Conservation (phyloP, 1,284 basidiomycete genomes). For the Pseudozyma sp. region DNA sequence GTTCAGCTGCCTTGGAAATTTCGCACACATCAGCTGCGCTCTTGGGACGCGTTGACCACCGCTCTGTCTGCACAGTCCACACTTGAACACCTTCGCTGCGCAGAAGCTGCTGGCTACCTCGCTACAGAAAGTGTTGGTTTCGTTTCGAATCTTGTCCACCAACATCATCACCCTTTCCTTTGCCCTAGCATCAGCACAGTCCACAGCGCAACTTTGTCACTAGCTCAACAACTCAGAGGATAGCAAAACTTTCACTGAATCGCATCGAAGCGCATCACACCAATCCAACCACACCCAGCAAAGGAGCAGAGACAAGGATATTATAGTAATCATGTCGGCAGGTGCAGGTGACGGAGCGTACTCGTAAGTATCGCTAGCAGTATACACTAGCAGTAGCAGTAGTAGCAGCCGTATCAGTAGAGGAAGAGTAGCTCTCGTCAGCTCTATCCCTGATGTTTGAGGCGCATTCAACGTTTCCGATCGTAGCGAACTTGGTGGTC, state of each 20-base stretch:
- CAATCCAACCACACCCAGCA: neutral
- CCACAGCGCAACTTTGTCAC: too few species aligned
- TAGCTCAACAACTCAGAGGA: too few species aligned
- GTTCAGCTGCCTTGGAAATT: neutral
- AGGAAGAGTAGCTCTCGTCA: too few species aligned
- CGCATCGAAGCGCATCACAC: neutral
- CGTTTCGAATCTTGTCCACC: slow-evolving; percentile 2
- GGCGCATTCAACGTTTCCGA: too few species aligned
- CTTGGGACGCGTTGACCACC: slow-evolving; percentile 40
- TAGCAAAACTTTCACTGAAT: too few species aligned
- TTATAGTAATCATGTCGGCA: slow-evolving; percentile 55
- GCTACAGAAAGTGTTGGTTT: slow-evolving; percentile 19
- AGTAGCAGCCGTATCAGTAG: neutral
- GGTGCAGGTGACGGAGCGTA: slow-evolving; percentile 67
- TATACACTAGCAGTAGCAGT: neutral
- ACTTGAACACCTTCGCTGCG: neutral
- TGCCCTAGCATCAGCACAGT: too few species aligned
- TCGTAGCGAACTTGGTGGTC: too few species aligned
- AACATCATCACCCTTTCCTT: neutral
- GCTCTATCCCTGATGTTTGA: too few species aligned
- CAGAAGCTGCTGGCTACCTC: neutral
- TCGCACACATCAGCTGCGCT: neutral
- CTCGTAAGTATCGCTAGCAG: slow-evolving; percentile 40
- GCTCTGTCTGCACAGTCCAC: neutral
- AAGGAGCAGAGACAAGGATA: neutral